These are phyloP conservation scores for Coemansia sp. DNA, from an alignment of 192 early-diverging fungal genomes.

Conservation along the genomic window DNA sequence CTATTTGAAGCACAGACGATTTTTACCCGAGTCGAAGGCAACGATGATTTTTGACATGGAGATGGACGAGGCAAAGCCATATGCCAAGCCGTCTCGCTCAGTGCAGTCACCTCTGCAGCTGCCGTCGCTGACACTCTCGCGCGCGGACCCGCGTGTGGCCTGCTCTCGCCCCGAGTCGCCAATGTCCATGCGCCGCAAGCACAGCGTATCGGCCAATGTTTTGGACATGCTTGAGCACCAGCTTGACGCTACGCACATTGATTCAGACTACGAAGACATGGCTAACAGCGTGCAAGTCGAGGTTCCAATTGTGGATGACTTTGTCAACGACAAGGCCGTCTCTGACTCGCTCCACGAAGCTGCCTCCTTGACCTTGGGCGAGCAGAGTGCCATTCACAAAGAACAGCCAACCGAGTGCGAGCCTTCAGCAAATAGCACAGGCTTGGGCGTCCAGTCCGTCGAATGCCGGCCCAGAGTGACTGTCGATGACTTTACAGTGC, in stretches of 20 bases:
- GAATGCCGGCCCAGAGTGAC: slow-evolving; percentile 15
- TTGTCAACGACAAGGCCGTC: slow-evolving; percentile 21
- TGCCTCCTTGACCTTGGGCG: not conserved
- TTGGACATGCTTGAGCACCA: slow-evolving; percentile 42
- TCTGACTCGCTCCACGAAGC: not conserved
- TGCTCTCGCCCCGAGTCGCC: slow-evolving; percentile 19
- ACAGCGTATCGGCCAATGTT: slow-evolving; percentile 35
- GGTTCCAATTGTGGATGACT: slow-evolving; percentile 47
- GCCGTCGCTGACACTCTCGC: slow-evolving; percentile 33
- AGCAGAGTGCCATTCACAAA: not conserved
- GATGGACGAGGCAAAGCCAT: slow-evolving; percentile 14
- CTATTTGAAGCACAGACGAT: too few species aligned
- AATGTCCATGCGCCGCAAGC: slow-evolving; percentile 17
- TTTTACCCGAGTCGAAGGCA: too few species aligned
- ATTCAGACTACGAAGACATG: slow-evolving; percentile 50
- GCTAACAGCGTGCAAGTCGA: slow-evolving; percentile 34
- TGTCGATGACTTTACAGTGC: slow-evolving; percentile 57
- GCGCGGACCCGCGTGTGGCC: slow-evolving; percentile 31
- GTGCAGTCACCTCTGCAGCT: slow-evolving; percentile 23
- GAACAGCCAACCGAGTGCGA: not conserved
- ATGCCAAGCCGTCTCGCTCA: not conserved
- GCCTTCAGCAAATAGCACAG: not conserved
- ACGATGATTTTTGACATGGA: slow-evolving; percentile 51
- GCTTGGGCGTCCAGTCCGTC: not conserved
- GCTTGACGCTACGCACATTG: slow-evolving; percentile 37